Evolutionary conservation across 2,329 filamentous ascomycete species (phyloP).

Genomic region (Fusarium musae): DNA sequence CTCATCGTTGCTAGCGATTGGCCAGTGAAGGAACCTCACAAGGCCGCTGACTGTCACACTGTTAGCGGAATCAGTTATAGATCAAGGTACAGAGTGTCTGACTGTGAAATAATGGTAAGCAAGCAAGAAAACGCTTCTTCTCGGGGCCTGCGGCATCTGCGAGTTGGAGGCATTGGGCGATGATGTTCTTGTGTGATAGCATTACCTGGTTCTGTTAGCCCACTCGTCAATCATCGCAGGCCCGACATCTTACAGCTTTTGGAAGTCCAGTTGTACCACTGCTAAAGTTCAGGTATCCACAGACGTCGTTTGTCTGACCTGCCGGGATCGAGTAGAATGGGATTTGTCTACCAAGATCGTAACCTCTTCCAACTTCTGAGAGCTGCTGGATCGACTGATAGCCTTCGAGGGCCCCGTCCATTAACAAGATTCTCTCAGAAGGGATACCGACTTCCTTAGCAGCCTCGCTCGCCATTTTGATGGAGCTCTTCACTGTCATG

Average conservation of each 20-base stretch:
- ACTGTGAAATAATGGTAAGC: background rate
- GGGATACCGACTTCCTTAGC: background rate
- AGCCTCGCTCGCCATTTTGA: background rate
- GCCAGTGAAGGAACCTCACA: background rate
- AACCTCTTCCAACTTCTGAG: background rate
- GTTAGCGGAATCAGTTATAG: too few relatives aligned
- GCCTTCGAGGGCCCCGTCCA: background rate
- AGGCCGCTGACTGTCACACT: background rate
- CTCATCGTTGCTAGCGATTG: background rate
- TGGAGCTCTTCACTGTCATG: background rate
- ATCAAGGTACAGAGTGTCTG: too few relatives aligned
- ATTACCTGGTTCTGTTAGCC: background rate
- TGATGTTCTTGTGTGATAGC: background rate
- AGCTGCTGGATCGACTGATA: background rate
- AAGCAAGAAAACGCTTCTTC: background rate
- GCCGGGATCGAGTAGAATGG: background rate
- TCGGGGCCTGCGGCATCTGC: background rate
- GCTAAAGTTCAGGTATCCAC: background rate
- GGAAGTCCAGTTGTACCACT: background rate
- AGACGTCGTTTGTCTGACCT: background rate
- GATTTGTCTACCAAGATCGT: background rate
- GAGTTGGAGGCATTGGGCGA: background rate
- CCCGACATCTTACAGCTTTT: background rate
- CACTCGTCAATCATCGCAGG: too few relatives aligned
- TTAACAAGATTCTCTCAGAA: background rate